Percentiles rank a stretch among this genome's conserved stretches.
Evolutionary conservation across 768 basidiomycete genomes (phyloP).

Genomic region (Amyloporia xantha): DNA sequence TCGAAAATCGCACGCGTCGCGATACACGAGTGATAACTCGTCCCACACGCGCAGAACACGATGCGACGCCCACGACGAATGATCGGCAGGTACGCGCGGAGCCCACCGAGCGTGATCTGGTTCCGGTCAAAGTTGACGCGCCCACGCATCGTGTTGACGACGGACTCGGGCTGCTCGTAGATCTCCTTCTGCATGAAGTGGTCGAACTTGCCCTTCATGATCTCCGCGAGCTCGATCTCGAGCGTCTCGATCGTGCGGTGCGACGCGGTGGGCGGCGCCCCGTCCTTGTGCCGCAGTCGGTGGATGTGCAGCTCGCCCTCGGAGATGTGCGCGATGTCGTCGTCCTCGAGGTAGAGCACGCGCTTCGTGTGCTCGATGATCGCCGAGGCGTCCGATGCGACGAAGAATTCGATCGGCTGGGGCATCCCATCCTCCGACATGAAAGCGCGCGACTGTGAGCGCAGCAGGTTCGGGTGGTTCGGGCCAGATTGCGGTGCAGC

Average conservation of each 20-base stretch:
- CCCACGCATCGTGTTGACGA: slow-evolving; percentile 99
- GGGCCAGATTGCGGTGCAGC: slow-evolving; percentile 63
- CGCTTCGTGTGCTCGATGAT: slow-evolving; percentile 99
- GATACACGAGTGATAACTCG: slow-evolving; percentile 94
- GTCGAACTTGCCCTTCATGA: slow-evolving; percentile 99
- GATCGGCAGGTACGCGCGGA: slow-evolving; percentile 91
- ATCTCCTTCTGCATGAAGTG: slow-evolving; percentile 99
- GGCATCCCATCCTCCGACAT: slow-evolving; percentile 98
- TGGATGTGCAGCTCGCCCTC: slow-evolving; percentile 99
- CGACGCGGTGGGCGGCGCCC: slow-evolving; percentile 46
- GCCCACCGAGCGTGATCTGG: slow-evolving; percentile 88
- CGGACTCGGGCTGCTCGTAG: slow-evolving; percentile 97
- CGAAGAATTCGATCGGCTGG: slow-evolving; percentile 98
- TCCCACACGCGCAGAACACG: slow-evolving; percentile 97
- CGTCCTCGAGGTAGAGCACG: slow-evolving; percentile 96
- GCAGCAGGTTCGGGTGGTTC: slow-evolving; percentile 71
- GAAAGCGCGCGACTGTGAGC: slow-evolving; percentile 95
- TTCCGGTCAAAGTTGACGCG: slow-evolving; percentile 97
- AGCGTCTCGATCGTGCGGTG: slow-evolving; percentile 97
- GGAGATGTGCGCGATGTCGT: slow-evolving; percentile 96
- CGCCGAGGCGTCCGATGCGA: slow-evolving; percentile 94
- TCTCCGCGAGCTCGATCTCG: slow-evolving; percentile 98
- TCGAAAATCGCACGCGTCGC: slow-evolving; percentile 98
- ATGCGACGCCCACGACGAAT: slow-evolving; percentile 93
- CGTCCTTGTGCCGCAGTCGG: slow-evolving; percentile 84